Base-by-base conservation (phyloP, 345 rosid genomes). In the Eucalyptus marginata region DNA sequence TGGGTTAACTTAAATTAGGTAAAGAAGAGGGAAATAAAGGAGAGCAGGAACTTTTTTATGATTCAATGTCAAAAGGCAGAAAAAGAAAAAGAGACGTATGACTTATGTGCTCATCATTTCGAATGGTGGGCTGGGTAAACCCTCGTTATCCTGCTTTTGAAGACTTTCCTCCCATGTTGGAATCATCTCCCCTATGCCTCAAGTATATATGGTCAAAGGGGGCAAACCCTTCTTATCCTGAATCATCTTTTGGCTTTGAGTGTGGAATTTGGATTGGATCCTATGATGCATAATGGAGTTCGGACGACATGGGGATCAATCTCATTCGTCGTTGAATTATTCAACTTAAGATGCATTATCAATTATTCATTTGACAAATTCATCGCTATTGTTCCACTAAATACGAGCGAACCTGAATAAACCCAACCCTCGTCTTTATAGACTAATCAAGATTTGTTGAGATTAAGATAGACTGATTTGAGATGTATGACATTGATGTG, bases 391-490 rank as follows among this genome's bases (percentile, higher is more conserved):
- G 2, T 40, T 8, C 1, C 15, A 0, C 15, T 4, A 10, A 1
- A 2, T 20, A 40, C 0, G 15, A 40, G 15, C 0, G 5, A 24
- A 1, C 4, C 0, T 52, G 1, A 56, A 24, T 25, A 22, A 56
- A 11, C 29, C 16, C 9, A 36, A 76, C 1, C 47, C 29, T 20
- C 3, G 1, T 76, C 3, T 76, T 40, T 5, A 24, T 11, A 20
- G 2, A 76, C 3, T 17, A 71, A 71, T 5, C 44, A 8, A 33
- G 81, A 33, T 33, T 71, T 17, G 9, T 71, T 10, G 0, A 31
- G 11, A 68, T 68, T 7, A 29, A n/a, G 76, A 29, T 62, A 62
- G 36, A n/a, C 2, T n/a, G 20, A 20, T 52, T 52, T 62, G 68
- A 64, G 76, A 2, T n/a, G 10, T 7, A 64, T 29, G 5, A 0